Percentiles rank a stretch among this genome's conserved stretches.
Conservation (phyloP, 345 rosid species). For the Aquilaria sinensis region DNA sequence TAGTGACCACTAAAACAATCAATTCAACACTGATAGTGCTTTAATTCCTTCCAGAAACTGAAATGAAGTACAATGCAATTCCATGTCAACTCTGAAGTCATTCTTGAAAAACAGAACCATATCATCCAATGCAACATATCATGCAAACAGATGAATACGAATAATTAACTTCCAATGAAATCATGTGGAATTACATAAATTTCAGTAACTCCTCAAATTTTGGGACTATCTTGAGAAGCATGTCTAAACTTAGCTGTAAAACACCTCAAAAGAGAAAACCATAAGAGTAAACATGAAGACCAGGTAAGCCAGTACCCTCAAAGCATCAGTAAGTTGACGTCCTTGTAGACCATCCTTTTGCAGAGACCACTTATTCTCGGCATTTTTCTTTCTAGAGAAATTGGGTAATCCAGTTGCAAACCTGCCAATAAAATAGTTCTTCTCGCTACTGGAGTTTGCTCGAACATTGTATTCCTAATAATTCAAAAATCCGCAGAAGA, state of each 20-base stretch:
- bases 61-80: too few species aligned
- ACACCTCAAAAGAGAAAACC: background rate
- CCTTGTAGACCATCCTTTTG: constrained; percentile 91
- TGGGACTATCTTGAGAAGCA: too few species aligned
- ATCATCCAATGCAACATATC: too few species aligned
- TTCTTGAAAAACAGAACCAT: too few species aligned
- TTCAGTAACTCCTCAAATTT: too few species aligned
- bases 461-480: constrained; percentile 79
- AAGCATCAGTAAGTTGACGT: constrained; percentile 65
- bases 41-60: too few species aligned
- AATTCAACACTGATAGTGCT: too few species aligned
- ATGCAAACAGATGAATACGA: too few species aligned
- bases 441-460: constrained; percentile 52
- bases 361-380: constrained; percentile 87
- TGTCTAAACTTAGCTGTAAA: background rate
- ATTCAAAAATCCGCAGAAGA: background rate
- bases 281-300: background rate
- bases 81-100: too few species aligned
- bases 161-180: too few species aligned
- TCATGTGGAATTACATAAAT: too few species aligned
- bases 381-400: constrained; percentile 72
- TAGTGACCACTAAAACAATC: too few species aligned
- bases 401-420: constrained; percentile 71
- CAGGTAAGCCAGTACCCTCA: constrained; percentile 45
- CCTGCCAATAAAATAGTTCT: constrained; percentile 87